A percentile compares a stretch with the other conserved stretches of the same genome.
Conservation (phyloP, 2,329 filamentous ascomycete genomes). For the Colletotrichum spaethianum region DNA sequence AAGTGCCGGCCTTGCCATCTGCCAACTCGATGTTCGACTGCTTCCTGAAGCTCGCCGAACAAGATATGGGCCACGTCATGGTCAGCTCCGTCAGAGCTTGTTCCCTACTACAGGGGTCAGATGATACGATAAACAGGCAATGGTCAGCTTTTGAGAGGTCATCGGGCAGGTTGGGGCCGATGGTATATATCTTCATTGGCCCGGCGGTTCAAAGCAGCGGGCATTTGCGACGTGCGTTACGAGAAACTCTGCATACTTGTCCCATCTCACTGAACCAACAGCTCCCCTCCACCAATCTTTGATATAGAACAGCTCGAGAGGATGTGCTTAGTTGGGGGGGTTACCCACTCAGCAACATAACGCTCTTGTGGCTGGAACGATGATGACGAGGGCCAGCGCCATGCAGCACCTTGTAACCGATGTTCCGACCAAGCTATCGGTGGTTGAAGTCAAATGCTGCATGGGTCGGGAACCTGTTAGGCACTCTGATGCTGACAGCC, state of each 20-base stretch:
- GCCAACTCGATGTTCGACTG: neutral
- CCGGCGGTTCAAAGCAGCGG: slow-evolving; percentile 21
- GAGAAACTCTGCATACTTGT: neutral
- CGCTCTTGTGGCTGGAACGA: slow-evolving; percentile 3
- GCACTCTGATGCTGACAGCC: neutral
- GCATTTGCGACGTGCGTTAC: slow-evolving; percentile 15
- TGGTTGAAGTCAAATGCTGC: neutral
- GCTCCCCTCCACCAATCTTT: neutral
- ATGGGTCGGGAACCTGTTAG: neutral
- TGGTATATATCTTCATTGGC: too few species aligned
- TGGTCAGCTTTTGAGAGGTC: neutral
- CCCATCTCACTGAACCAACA: neutral
- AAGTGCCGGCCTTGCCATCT: neutral
- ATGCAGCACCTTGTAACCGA: neutral
- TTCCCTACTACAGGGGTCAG: neutral
- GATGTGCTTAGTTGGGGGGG: neutral
- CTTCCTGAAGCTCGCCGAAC: neutral
- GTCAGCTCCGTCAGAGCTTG: neutral
- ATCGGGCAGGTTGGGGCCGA: neutral
- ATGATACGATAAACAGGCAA: neutral
- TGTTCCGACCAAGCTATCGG: neutral
- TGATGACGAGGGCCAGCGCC: neutral
- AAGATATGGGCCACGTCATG: neutral
- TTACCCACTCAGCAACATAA: neutral
- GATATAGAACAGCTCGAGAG: neutral